Evolutionary conservation across 805 yeast genomes (phyloP).

Genomic region (Grigorovia transvaalensis): DNA sequence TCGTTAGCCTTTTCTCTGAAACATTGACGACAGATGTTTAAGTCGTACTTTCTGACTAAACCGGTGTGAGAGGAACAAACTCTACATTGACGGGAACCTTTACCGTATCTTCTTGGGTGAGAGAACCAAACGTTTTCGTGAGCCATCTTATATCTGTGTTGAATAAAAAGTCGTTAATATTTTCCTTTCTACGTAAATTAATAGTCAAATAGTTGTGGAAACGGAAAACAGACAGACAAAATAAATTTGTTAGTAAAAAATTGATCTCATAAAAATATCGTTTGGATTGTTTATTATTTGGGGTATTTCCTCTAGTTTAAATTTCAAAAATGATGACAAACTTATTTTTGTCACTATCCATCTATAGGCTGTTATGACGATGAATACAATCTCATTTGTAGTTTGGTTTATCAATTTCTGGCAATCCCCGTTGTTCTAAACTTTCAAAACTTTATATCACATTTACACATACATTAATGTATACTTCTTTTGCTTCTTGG

Average conservation of each 20-base stretch:
- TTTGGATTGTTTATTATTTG: not conserved
- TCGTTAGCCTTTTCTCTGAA: constrained; percentile 99
- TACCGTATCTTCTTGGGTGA: constrained; percentile 99
- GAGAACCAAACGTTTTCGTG: constrained; percentile 99
- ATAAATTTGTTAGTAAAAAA: not conserved
- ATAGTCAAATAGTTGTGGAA: no score
- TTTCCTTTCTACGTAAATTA: no score
- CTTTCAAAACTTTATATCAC: not conserved
- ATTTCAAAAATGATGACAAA: not conserved
- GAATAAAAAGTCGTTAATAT: not conserved
- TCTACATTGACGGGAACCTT: constrained; percentile 99
- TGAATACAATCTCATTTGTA: no score
- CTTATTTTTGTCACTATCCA: not conserved
- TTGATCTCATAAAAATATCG: not conserved
- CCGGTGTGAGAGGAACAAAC: constrained; percentile 98
- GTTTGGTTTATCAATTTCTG: not conserved
- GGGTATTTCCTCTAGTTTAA: no score
- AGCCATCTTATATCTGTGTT: constrained; percentile 58
- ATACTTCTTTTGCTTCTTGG: constrained; percentile 9
- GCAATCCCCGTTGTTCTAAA: no score
- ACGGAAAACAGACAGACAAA: no score
- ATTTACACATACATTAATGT: constrained; percentile 11
- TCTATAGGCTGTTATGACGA: no score
- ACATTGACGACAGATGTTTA: constrained; percentile 99
- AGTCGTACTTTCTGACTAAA: constrained; percentile 99